Evolutionary conservation across 2,329 filamentous ascomycete genomes (phyloP).

Genomic region (Trichoderma breve): DNA sequence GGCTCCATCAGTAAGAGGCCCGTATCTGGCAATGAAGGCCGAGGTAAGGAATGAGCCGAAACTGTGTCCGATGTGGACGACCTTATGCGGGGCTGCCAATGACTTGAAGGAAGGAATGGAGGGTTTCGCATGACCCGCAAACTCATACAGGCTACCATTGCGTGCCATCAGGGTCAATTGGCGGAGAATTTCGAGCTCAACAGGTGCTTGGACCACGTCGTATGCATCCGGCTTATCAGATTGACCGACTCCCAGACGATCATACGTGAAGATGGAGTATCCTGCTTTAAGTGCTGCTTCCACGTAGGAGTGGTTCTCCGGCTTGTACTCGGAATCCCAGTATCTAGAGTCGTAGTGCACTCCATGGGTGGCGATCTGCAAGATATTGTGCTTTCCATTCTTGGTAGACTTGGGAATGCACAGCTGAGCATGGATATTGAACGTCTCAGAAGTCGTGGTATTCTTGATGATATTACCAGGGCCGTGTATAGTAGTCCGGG

Average conservation of each 20-base stretch:
- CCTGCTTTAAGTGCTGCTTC: slow-evolving; percentile 7
- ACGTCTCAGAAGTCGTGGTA: background rate
- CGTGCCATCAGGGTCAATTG: slow-evolving; percentile 13
- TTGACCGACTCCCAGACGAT: slow-evolving; percentile 7
- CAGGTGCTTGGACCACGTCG: slow-evolving; percentile 4
- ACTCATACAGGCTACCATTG: slow-evolving; percentile 8
- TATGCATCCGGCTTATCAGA: slow-evolving; percentile 11
- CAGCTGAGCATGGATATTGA: slow-evolving; percentile 9
- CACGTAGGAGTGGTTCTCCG: slow-evolving; percentile 13
- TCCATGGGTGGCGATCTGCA: slow-evolving; percentile 13
- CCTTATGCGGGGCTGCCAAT: background rate
- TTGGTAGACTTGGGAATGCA: background rate
- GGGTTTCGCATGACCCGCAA: slow-evolving; percentile 1
- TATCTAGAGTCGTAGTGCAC: slow-evolving; percentile 14
- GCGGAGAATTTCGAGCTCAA: slow-evolving; percentile 8
- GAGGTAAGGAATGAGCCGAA: slow-evolving; percentile 11
- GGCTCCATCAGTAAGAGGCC: slow-evolving; percentile 4
- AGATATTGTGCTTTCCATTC: background rate
- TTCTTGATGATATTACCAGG: slow-evolving; percentile 2
- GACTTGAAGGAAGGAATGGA: background rate
- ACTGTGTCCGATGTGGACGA: slow-evolving; percentile 14
- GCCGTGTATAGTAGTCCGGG: background rate
- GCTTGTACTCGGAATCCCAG: slow-evolving; percentile 14
- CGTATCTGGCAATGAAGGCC: slow-evolving; percentile 10
- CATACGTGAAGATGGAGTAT: slow-evolving; percentile 7